Base-by-base conservation (phyloP, 208 protist species). In the Trypanosoma theileri region DNA sequence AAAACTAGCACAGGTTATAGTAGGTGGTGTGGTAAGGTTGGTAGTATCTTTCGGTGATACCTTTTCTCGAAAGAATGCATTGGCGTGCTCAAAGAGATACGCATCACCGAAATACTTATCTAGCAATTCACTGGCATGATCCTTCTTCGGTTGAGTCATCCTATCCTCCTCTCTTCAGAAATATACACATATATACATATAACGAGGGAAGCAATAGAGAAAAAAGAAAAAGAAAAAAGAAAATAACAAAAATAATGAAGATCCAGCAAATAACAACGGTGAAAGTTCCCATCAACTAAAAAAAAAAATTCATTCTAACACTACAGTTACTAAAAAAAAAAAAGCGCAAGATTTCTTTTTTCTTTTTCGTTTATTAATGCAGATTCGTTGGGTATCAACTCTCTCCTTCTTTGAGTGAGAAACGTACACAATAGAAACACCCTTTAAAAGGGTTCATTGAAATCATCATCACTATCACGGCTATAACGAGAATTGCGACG, bases 401-500 rank as follows among this genome's bases (percentile, higher is more conserved):
- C 19, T 57, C 8, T 58, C 57, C 45, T 44, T 67, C 45, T 31
- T 21, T 28, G n/a, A 24, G 8, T 67, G 21, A 35, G 1, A 26
- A 42, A 67, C 8, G 35, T 14, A 44, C 13, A 56, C 10, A 9
- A 19, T 9, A 19, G 8, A 51, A 26, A 41, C 22, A 41, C 35
- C 14, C 26, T 44, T 44, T 81, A 85, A 70, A 79, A 85, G 31
- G 82, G 19, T 55, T 79, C 55, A 24, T 85, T 77, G 4, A 52
- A 66, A 31, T 77, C 48, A 44, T 59, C 65, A 63, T 66, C 64
- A 53, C 56, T 64, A 26, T 56, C 65, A 17, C 54, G 12, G 14
- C 66, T 24, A 31, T 46, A 16, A 14, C 31, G 65, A 51, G 52
- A 16, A 28, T 31, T 58, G 26, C 57, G 50, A 59, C 31, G 45